Conservation (phyloP, 257 asterid species). For the Mitragyna speciosa region DNA sequence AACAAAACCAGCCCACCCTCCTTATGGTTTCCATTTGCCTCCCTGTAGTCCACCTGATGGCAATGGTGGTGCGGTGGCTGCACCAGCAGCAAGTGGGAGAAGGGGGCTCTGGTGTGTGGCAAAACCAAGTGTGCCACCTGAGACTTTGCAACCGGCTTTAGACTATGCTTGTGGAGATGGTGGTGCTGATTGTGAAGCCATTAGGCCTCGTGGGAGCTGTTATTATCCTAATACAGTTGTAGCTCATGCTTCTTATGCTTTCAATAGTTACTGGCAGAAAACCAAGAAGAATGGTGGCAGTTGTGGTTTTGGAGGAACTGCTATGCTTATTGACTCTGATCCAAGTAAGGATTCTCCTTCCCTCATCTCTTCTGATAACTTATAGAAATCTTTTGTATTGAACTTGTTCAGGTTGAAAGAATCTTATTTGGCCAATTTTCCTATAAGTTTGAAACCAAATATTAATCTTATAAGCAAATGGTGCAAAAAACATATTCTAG, state of each 20-base stretch:
- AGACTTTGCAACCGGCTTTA: slow-evolving; percentile 73
- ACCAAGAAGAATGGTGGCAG: slow-evolving; percentile 67
- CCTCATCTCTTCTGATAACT: neutral
- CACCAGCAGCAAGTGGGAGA: slow-evolving; percentile 36
- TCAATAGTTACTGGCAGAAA: slow-evolving; percentile 91
- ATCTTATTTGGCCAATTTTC: neutral
- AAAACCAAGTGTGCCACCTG: slow-evolving; percentile 85
- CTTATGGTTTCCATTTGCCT: slow-evolving; percentile 61
- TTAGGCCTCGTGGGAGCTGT: slow-evolving; percentile 63
- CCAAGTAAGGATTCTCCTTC: slow-evolving; percentile 56
- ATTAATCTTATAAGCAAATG: neutral
- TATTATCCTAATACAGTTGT: slow-evolving; percentile 62
- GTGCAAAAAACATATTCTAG: neutral
- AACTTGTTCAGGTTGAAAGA: neutral
- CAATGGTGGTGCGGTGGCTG: slow-evolving; percentile 30
- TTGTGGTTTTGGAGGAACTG: slow-evolving; percentile 91
- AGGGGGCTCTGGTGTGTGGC: slow-evolving; percentile 88
- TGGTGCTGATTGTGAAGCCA: slow-evolving; percentile 75
- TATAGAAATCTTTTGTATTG: neutral
- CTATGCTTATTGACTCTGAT: slow-evolving; percentile 76
- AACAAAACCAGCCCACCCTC: slow-evolving; percentile 49
- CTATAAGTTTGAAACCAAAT: too few species aligned
- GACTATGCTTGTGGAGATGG: slow-evolving; percentile 94
- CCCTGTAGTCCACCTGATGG: slow-evolving; percentile 62
- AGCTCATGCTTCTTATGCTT: slow-evolving; percentile 91